phyloP scores from a whole-genome alignment of 257 asterid species.

The Cordia subcordata region DNA sequence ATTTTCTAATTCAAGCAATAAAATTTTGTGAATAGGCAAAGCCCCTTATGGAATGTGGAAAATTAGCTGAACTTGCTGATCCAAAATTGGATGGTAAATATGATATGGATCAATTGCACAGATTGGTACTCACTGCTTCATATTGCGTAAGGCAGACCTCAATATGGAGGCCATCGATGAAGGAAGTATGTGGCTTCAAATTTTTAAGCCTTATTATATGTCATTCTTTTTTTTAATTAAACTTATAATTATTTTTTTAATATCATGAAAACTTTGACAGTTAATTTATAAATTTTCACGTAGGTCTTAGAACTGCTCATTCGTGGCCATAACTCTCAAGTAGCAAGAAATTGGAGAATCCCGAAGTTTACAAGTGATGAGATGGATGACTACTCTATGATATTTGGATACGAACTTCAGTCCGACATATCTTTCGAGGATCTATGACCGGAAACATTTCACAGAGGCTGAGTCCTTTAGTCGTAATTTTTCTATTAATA shows the following conservation, averaged over 20 bases:
- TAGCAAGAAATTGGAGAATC: conserved; percentile 49
- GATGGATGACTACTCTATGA: conserved; percentile 73
- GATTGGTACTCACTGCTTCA: conserved; percentile 67
- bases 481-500: no score
- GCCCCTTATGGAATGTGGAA: conserved; percentile 79
- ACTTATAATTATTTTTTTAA: no score
- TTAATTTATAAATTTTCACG: neutral
- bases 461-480: no score
- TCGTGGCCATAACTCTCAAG: conserved; percentile 38
- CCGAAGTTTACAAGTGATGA: conserved; percentile 85
- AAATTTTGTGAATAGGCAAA: conserved; percentile 41
- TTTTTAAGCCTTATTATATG: no score
- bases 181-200: conserved; percentile 37
- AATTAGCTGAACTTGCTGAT: conserved; percentile 56
- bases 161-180: conserved; percentile 65
- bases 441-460: no score
- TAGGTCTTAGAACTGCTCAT: conserved; percentile 61
- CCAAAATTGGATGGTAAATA: conserved; percentile 59
- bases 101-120: conserved; percentile 52
- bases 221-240: no score
- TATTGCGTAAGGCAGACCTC: conserved; percentile 65
- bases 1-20: no score
- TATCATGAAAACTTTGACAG: no score
- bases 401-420: conserved; percentile 70
- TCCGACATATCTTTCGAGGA: conserved; percentile 57